Percentiles rank a stretch among this genome's conserved stretches.
These are phyloP conservation scores for Phytopythium ostracodes DNA, from an alignment of 352 stramenopile species.

Conservation along the genomic window DNA sequence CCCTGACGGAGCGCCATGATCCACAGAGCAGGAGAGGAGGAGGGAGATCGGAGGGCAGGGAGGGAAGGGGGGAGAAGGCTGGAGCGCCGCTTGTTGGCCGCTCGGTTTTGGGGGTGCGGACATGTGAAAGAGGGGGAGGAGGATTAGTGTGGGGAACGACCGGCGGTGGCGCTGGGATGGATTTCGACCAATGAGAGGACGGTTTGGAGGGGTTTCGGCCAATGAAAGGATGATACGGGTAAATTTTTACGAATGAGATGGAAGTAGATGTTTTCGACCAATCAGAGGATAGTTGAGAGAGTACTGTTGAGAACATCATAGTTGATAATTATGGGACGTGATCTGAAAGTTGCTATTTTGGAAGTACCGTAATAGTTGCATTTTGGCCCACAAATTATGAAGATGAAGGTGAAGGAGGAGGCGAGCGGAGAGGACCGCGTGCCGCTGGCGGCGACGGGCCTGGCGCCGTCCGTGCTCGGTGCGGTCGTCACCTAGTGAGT, in stretches of 20 bases:
- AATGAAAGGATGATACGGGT: slow-evolving; percentile 5
- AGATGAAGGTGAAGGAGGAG: slow-evolving; percentile 1
- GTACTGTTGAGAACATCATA: neutral
- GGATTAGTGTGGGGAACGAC: slow-evolving; percentile 33
- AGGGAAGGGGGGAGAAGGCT: neutral
- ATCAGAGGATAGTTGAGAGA: neutral
- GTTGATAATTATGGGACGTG: neutral
- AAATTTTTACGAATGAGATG: too few relatives aligned
- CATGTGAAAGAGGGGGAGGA: neutral
- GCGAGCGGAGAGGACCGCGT: slow-evolving; percentile 22
- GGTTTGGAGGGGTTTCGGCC: slow-evolving; percentile 7
- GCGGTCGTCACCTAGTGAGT: neutral
- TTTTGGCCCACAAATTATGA: slow-evolving; percentile 11
- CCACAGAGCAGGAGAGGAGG: neutral
- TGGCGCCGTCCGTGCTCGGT: slow-evolving; percentile 62
- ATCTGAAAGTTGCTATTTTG: too few relatives aligned
- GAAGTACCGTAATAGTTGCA: neutral
- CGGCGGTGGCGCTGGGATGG: slow-evolving; percentile 17
- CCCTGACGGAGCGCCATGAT: slow-evolving; percentile 60
- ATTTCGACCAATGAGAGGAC: slow-evolving; percentile 30
- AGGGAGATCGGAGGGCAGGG: neutral
- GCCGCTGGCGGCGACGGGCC: slow-evolving; percentile 42
- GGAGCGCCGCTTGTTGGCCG: neutral
- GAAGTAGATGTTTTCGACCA: neutral
- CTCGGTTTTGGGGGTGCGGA: slow-evolving; percentile 30